Evolutionary conservation across 345 rosid genomes (phyloP), one percentile per base, ranked within the genome.

Genomic region (Bruguiera sexangula): DNA sequence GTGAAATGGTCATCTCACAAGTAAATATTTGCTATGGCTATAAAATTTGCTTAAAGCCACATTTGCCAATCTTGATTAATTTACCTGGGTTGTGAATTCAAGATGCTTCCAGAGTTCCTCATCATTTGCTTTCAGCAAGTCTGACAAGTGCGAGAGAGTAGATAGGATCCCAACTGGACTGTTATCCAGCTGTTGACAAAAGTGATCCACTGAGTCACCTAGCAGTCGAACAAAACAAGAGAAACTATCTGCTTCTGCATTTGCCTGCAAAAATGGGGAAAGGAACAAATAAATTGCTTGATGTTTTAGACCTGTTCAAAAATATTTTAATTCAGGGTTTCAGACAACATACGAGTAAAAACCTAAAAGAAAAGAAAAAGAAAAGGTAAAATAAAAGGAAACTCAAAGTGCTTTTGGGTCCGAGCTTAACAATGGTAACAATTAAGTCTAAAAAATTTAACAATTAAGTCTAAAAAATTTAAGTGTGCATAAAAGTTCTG

Each of bases 81-180:
- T 60, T 76, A 80, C 91, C 91, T 78, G 81, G 52, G 76, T 82
- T 54, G 86, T 85, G 70, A 78, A 69, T 67, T 83, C 87, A 68
- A 87, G 89, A 80, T 89, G 91, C 62, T 79, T 78, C 95, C 95
- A 89, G 51, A 89, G 63, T 73, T 89, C 86, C 77, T 84, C 85
- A 43, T 89, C 91, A 27, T 82, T 89, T 34, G 76, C 79, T 82
- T 82, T 87, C 70, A 89, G 58, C 59, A 87, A 73, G 54, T 85
- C 88, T 24, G 87, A 62, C 79, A 89, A 80, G 65, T 78, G 82
- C 52, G 87, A 82, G 69, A 87, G 87, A 60, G 95, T 85, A 55
- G 89, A 75, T 59, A 87, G 86, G 65, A 89, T 89, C 51, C 91
- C 91, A 53, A 73, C 88, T 0, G 89, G 72, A 79, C 91, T 89